These are phyloP conservation scores for Colletotrichum liriopes DNA, from an alignment of 2,329 filamentous ascomycete species.

Conservation along the genomic window DNA sequence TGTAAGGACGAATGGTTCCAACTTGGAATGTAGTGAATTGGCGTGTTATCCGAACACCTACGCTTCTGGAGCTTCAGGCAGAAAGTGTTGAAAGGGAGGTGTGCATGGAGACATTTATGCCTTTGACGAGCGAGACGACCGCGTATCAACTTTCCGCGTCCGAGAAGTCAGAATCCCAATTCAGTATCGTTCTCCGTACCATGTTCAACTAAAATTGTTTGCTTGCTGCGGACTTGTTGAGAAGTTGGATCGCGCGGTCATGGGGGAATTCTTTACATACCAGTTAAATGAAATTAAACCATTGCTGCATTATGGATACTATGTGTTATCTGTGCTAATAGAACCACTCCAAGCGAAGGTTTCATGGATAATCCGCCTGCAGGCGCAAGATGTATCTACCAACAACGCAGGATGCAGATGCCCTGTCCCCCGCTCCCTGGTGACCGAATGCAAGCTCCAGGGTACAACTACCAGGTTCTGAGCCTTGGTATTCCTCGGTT, in stretches of 20 bases:
- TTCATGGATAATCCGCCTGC: neutral
- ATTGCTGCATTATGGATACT: neutral
- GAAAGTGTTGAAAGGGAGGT: neutral
- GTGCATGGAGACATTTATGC: neutral
- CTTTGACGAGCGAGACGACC: neutral
- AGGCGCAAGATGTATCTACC: neutral
- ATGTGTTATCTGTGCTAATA: neutral
- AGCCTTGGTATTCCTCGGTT: no score
- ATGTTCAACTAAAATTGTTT: neutral
- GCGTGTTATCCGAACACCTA: neutral
- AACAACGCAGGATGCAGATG: neutral
- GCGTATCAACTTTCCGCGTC: neutral
- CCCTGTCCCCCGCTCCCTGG: neutral
- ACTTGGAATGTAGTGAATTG: neutral
- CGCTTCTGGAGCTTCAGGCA: neutral
- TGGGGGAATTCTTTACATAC: neutral
- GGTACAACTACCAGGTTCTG: neutral
- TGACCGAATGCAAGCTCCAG: neutral
- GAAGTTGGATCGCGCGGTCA: no score
- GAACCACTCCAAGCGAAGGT: neutral
- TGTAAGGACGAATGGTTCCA: neutral
- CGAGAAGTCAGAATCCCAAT: no score
- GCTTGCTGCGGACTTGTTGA: neutral
- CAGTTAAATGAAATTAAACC: neutral
- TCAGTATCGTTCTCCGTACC: neutral